Evolutionary conservation across 768 basidiomycete species (phyloP).

Genomic region (Lepiota venenata): DNA sequence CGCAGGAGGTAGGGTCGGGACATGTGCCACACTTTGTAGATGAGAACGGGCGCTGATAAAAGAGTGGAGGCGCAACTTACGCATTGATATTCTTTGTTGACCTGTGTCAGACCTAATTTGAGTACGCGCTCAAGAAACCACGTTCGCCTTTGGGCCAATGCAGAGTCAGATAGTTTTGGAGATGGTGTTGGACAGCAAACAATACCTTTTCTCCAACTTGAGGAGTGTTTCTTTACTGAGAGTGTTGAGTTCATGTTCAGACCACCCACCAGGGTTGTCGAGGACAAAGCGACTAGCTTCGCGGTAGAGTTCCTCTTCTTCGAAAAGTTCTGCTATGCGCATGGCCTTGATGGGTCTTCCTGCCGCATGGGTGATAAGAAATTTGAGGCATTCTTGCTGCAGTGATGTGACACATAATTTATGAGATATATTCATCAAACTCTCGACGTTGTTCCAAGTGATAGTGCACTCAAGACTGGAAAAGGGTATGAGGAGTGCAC

Average conservation of each 20-base stretch:
- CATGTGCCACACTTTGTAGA: constrained; percentile 70
- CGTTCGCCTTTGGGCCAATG: constrained; percentile 52
- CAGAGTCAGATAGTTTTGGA: not conserved
- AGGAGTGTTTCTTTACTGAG: constrained; percentile 79
- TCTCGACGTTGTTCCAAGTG: constrained; percentile 93
- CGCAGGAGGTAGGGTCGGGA: constrained; percentile 76
- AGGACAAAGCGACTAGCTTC: constrained; percentile 91
- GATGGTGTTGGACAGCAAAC: constrained; percentile 12
- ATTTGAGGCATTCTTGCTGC: constrained; percentile 79
- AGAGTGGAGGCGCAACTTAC: constrained; percentile 38
- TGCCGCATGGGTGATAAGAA: constrained; percentile 89
- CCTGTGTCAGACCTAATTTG: constrained; percentile 81
- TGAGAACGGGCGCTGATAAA: not conserved
- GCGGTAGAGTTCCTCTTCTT: constrained; percentile 86
- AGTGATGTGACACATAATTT: constrained; percentile 84
- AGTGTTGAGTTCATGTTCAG: constrained; percentile 75
- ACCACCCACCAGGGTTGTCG: constrained; percentile 88
- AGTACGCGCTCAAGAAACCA: constrained; percentile 96
- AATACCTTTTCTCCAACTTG: constrained; percentile 82
- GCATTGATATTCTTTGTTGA: constrained; percentile 95
- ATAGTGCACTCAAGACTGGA: constrained; percentile 84
- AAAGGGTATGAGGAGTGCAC: constrained; percentile 1
- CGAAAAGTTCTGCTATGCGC: constrained; percentile 87
- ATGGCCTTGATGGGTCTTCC: constrained; percentile 92
- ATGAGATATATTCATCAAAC: constrained; percentile 85